Evolutionary conservation across 139 green algal species (phyloP).

Genomic region (Chlorella sp.): DNA sequence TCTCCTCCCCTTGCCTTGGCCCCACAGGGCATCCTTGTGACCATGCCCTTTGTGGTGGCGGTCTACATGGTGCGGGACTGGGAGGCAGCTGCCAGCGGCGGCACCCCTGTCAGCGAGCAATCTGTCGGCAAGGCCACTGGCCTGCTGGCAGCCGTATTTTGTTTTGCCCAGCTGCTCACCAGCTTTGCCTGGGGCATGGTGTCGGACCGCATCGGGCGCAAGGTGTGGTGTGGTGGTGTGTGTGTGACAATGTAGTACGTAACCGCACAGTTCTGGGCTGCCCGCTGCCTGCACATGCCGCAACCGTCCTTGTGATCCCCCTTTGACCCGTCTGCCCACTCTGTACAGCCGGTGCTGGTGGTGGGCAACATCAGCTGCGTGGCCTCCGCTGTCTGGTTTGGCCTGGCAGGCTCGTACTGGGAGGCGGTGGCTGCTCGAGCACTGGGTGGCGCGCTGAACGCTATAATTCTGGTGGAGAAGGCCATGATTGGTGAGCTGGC

Average conservation of each 20-base stretch:
- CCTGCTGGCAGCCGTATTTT: slow-evolving; percentile 61
- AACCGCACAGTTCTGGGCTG: background rate
- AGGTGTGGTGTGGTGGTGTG: slow-evolving; percentile 34
- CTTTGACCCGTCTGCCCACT: background rate
- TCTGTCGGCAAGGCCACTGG: slow-evolving; percentile 55
- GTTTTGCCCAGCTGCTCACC: slow-evolving; percentile 58
- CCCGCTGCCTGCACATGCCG: background rate
- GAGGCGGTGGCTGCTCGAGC: slow-evolving; percentile 45
- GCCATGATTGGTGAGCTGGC: slow-evolving; percentile 53
- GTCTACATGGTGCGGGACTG: slow-evolving; percentile 76
- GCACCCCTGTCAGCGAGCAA: slow-evolving; percentile 38
- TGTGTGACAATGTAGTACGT: background rate
- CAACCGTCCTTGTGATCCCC: too few relatives aligned
- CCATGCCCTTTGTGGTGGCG: slow-evolving; percentile 64
- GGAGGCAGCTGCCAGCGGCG: background rate
- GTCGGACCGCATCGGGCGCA: slow-evolving; percentile 63
- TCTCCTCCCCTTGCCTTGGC: background rate
- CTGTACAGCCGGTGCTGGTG: slow-evolving; percentile 64
- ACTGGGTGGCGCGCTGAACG: slow-evolving; percentile 70
- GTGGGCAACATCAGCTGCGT: slow-evolving; percentile 59
- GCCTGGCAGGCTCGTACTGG: slow-evolving; percentile 49
- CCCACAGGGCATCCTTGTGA: slow-evolving; percentile 61
- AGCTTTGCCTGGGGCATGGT: slow-evolving; percentile 55
- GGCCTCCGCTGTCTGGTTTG: slow-evolving; percentile 63
- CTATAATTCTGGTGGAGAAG: slow-evolving; percentile 64